Conservation (phyloP, 2,329 filamentous ascomycete species). For the Aspergillus awamori region DNA sequence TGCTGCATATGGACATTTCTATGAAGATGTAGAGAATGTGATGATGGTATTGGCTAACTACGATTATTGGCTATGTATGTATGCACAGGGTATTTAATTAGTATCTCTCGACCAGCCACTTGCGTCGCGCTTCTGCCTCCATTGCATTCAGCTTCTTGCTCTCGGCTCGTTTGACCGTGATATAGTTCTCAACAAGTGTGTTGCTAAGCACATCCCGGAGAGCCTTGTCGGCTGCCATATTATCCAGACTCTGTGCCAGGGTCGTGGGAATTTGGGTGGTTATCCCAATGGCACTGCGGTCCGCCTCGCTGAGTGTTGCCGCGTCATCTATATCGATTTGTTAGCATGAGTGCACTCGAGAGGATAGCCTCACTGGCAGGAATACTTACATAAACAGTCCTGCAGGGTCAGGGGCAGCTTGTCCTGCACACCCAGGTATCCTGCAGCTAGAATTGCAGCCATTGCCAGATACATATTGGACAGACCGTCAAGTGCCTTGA, state of each 20-base stretch:
- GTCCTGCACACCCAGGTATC: slow-evolving; percentile 56
- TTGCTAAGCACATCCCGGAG: slow-evolving; percentile 35
- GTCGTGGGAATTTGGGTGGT: slow-evolving; percentile 39
- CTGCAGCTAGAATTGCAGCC: slow-evolving; percentile 63
- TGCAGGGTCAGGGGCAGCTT: slow-evolving; percentile 29
- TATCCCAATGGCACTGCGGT: slow-evolving; percentile 41
- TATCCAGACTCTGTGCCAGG: slow-evolving; percentile 38
- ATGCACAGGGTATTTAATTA: slow-evolving; percentile 22
- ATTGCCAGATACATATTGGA: slow-evolving; percentile 77
- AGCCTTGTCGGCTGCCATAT: slow-evolving; percentile 33
- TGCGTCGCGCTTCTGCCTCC: slow-evolving; percentile 33
- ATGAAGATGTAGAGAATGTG: too few species aligned
- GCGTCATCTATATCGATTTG: slow-evolving; percentile 34
- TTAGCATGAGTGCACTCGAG: slow-evolving; percentile 3
- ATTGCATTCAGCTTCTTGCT: slow-evolving; percentile 35
- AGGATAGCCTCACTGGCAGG: not conserved
- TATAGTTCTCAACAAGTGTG: slow-evolving; percentile 31
- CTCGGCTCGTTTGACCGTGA: slow-evolving; percentile 39
- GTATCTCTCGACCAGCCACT: slow-evolving; percentile 45
- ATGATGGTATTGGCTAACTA: not conserved
- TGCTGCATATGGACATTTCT: too few species aligned
- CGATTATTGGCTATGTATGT: not conserved
- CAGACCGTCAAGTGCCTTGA: slow-evolving; percentile 76
- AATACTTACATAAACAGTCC: slow-evolving; percentile 39
- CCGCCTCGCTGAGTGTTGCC: slow-evolving; percentile 31